Percentiles rank a stretch among this genome's conserved stretches.
phyloP scores from a whole-genome alignment of 495 filamentous ascomycete species.

The Aspergillus cristatus region DNA sequence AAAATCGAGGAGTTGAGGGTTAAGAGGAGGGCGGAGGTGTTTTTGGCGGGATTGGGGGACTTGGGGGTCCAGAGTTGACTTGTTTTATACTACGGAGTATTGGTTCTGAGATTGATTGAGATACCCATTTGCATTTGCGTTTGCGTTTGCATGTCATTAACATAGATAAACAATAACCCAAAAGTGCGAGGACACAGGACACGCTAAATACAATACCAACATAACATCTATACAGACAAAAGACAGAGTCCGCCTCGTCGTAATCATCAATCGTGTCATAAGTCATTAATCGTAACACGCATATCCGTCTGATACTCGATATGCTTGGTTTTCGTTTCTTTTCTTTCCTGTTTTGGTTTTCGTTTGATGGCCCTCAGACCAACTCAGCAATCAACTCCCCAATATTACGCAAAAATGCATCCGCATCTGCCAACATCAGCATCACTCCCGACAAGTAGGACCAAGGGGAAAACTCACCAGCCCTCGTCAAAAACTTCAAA shows the following conservation, averaged over 20 bases:
- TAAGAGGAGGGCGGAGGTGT: slow-evolving; percentile 56
- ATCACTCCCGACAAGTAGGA: not conserved
- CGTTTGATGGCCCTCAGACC: too few relatives aligned
- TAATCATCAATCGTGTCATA: not conserved
- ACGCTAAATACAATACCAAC: too few relatives aligned
- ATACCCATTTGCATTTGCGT: slow-evolving; percentile 12
- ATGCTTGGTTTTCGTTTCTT: too few relatives aligned
- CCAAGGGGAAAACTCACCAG: slow-evolving; percentile 17
- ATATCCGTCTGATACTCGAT: too few relatives aligned
- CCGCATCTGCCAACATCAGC: slow-evolving; percentile 23
- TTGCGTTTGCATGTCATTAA: not conserved
- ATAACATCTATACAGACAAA: too few relatives aligned
- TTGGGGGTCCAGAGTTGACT: not conserved
- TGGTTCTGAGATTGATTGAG: slow-evolving; percentile 6
- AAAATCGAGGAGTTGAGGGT: slow-evolving; percentile 51
- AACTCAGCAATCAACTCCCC: too few relatives aligned
- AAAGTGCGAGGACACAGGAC: too few relatives aligned
- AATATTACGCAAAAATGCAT: slow-evolving; percentile 22
- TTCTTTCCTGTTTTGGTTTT: too few relatives aligned
- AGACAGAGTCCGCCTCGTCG: too few relatives aligned
- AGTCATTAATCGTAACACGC: slow-evolving; percentile 3
- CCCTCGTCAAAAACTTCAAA: slow-evolving; percentile 25
- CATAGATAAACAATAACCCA: too few relatives aligned
- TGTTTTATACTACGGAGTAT: not conserved
- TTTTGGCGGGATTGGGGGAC: slow-evolving; percentile 46